A percentile compares a stretch with the other conserved stretches of the same genome.
Evolutionary conservation across 768 basidiomycete genomes (phyloP).

Genomic region (Phylloporus rhodoxanthus): DNA sequence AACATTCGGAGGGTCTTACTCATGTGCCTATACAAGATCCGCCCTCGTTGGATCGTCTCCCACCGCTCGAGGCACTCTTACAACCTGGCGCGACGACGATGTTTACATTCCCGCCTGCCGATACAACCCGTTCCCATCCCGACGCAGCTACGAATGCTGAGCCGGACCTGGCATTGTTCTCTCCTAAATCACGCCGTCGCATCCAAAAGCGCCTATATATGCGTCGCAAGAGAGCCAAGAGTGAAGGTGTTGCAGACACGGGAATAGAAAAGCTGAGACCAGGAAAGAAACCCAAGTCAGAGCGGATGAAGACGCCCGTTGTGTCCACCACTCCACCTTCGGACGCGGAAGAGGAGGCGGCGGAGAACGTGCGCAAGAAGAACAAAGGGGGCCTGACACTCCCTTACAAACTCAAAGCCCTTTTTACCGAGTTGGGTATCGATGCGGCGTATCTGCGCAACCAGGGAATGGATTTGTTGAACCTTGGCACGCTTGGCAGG

Average conservation of each 20-base stretch:
- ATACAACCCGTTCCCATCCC: neutral
- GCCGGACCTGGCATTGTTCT: slow-evolving; percentile 29
- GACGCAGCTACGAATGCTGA: slow-evolving; percentile 1
- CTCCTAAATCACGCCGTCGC: slow-evolving; percentile 49
- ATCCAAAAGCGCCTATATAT: slow-evolving; percentile 61
- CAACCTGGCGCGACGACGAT: neutral
- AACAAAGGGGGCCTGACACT: slow-evolving; percentile 36
- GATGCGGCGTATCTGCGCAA: slow-evolving; percentile 37
- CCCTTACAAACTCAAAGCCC: slow-evolving; percentile 39
- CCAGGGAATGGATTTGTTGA: slow-evolving; percentile 40
- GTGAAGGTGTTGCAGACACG: neutral
- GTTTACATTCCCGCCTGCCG: neutral
- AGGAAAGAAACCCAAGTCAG: slow-evolving; percentile 24
- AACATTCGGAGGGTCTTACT: neutral
- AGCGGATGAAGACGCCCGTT: slow-evolving; percentile 1
- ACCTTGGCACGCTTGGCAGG: slow-evolving; percentile 31
- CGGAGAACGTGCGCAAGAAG: slow-evolving; percentile 11
- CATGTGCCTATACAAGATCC: neutral
- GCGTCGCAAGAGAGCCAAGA: slow-evolving; percentile 59
- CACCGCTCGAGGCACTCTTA: neutral
- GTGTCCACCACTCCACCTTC: slow-evolving; percentile 7
- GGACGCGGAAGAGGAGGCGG: slow-evolving; percentile 5
- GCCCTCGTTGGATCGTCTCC: neutral
- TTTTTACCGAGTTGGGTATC: slow-evolving; percentile 42
- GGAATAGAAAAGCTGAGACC: slow-evolving; percentile 33